These are phyloP conservation scores for Acanthamoeba royreba DNA, from an alignment of 208 protist species.

Conservation along the genomic window DNA sequence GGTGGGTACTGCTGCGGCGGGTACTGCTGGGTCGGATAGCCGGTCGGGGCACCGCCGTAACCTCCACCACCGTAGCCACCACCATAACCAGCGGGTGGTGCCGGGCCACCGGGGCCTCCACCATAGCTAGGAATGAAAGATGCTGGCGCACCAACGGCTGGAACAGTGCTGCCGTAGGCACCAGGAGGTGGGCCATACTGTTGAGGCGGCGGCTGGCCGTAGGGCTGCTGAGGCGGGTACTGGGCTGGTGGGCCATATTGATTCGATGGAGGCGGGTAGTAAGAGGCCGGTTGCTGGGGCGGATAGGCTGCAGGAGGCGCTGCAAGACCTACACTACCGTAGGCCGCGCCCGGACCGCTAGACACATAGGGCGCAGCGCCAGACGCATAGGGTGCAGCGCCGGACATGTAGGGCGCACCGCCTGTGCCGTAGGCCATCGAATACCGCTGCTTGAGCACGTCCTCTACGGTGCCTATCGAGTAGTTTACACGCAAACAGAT, in stretches of 20 bases:
- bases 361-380: neutral
- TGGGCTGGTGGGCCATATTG: neutral
- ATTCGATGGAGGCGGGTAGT: neutral
- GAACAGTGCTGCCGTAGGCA: too few relatives aligned
- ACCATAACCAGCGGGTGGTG: neutral
- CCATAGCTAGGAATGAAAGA: neutral
- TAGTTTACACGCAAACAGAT: neutral
- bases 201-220: neutral
- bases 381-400: too few relatives aligned
- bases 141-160: neutral
- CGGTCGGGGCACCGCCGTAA: neutral
- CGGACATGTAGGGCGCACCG: neutral
- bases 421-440: neutral
- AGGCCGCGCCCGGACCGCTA: neutral
- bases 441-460: conserved; percentile 24
- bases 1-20: too few relatives aligned
- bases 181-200: neutral
- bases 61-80: neutral
- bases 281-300: neutral
- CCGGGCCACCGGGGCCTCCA: neutral
- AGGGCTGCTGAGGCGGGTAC: neutral
- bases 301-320: neutral
- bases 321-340: neutral
- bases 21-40: neutral
- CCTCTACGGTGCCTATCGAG: neutral